Base-by-base conservation (phyloP, 345 rosid genomes). In the Pelargonium nanum region DNA sequence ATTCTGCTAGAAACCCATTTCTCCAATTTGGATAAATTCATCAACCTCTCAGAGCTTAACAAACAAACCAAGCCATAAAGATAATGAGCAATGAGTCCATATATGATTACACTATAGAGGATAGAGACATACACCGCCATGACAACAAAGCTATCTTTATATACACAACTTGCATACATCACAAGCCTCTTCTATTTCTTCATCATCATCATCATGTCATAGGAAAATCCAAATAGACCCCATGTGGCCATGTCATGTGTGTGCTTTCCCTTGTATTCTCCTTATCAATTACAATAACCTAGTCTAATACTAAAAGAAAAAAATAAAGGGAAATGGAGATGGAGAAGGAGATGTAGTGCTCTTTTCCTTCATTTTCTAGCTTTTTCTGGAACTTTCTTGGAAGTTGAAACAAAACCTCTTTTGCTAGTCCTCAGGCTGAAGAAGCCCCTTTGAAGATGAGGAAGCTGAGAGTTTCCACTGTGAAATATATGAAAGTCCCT, bases 361-460 rank as follows among this genome's bases (percentile, higher is more conserved):
- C 28, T 55, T 57, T 32, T 48, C 19, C 26, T 44, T 32, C 6
- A 1, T 24, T 34, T 28, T 56, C 22, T 19, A 54, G 26, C 55
- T 24, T 57, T 6, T 26, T 48, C 59, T 26, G 9, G 5, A 59
- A 56, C 60, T 26, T 64, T 59, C 62, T 15, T 45, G 55, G n/a
- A 6, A 22, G 57, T 12, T 56, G 32, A 74, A 65, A 65, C 56
- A 60, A 6, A 15, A 53, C 26, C 22, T 26, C n/a, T n/a, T n/a
- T 6, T 7, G 40, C 40, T 30, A 12, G 40, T 0, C 40, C 40
- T 30, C 40, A 30, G 6, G 40, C 40, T 30, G 73, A 72, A 62
- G 78, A 65, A 22, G 76, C 76, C 6, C 73, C 81, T 51, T 70
- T 76, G 78, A 81, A 78, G 77, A 81, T 62, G 53, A 81, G 83